A percentile compares a stretch with the other conserved stretches of the same genome.
Evolutionary conservation across 208 protist genomes (phyloP).

Genomic region (Borovskyia barvae): DNA sequence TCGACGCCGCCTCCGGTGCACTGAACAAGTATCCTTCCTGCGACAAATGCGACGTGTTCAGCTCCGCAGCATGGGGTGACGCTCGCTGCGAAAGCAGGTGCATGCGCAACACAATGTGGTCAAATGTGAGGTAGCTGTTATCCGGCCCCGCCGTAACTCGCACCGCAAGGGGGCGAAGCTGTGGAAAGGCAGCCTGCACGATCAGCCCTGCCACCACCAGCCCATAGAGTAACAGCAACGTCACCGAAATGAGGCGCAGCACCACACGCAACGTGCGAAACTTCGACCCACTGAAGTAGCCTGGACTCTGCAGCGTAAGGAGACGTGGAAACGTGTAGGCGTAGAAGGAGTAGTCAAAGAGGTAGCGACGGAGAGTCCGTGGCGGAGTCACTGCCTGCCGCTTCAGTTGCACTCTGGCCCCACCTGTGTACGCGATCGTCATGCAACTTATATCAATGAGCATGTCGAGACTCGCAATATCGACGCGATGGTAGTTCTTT

Average conservation of each 20-base stretch:
- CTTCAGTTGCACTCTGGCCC: slow-evolving; percentile 18
- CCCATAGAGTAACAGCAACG: slow-evolving; percentile 45
- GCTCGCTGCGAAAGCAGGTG: slow-evolving; percentile 45
- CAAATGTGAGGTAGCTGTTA: slow-evolving; percentile 48
- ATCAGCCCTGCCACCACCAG: slow-evolving; percentile 56
- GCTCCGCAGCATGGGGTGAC: slow-evolving; percentile 11
- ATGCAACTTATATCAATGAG: slow-evolving; percentile 60
- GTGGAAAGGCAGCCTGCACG: slow-evolving; percentile 73
- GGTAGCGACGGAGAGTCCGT: slow-evolving; percentile 41
- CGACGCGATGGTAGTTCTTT: slow-evolving; percentile 30
- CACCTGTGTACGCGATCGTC: slow-evolving; percentile 43
- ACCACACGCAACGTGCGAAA: slow-evolving; percentile 56
- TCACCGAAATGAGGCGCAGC: slow-evolving; percentile 50
- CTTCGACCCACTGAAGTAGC: slow-evolving; percentile 49
- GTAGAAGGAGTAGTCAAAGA: slow-evolving; percentile 54
- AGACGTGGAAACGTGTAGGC: slow-evolving; percentile 64
- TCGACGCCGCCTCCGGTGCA: slow-evolving; percentile 22
- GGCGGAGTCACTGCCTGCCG: slow-evolving; percentile 48
- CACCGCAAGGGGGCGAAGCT: slow-evolving; percentile 68
- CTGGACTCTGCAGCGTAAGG: slow-evolving; percentile 64
- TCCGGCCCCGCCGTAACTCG: slow-evolving; percentile 35
- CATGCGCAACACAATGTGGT: slow-evolving; percentile 83
- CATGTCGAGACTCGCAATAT: slow-evolving; percentile 65
- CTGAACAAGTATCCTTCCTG: slow-evolving; percentile 14
- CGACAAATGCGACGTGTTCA: slow-evolving; percentile 8